These are phyloP conservation scores for Podila minutissima DNA, from an alignment of 192 early-diverging fungal species.

Conservation along the genomic window DNA sequence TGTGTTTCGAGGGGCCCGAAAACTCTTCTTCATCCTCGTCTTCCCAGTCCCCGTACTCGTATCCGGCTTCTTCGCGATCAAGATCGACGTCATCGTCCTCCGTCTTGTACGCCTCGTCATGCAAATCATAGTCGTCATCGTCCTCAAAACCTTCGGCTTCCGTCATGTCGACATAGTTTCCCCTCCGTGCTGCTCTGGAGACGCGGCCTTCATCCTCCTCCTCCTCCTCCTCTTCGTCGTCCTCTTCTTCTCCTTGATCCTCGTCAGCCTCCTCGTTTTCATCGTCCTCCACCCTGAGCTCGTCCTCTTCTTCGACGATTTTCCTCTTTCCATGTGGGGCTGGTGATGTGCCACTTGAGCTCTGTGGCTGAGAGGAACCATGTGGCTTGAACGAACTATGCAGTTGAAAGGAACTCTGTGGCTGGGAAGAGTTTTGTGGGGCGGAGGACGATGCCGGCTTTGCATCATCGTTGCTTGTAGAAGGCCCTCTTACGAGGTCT, in stretches of 20 bases:
- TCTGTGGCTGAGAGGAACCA: neutral
- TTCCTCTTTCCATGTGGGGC: neutral
- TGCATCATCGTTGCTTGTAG: too few species aligned
- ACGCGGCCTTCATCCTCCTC: slow-evolving; percentile 14
- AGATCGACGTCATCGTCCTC: slow-evolving; percentile 24
- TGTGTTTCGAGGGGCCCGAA: neutral
- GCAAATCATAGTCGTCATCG: slow-evolving; percentile 38
- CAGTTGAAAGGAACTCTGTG: too few species aligned
- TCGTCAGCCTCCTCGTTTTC: slow-evolving; percentile 20
- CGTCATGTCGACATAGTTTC: slow-evolving; percentile 14
- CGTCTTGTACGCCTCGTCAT: slow-evolving; percentile 31
- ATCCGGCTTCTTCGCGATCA: slow-evolving; percentile 10
- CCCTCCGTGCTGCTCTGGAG: neutral
- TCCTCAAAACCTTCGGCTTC: slow-evolving; percentile 8
- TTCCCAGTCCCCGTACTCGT: slow-evolving; percentile 34
- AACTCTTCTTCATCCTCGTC: slow-evolving; percentile 24
- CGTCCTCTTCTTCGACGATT: slow-evolving; percentile 14
- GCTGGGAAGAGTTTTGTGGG: too few species aligned
- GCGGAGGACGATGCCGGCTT: too few species aligned
- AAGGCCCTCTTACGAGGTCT: too few species aligned
- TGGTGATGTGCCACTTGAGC: neutral
- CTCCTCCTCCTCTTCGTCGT: slow-evolving; percentile 38
- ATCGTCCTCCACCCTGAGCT: slow-evolving; percentile 5
- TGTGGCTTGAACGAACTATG: too few species aligned
- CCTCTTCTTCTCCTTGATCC: slow-evolving; percentile 16